Base-by-base conservation (phyloP, 768 basidiomycete species). In the Trametes cingulata region DNA sequence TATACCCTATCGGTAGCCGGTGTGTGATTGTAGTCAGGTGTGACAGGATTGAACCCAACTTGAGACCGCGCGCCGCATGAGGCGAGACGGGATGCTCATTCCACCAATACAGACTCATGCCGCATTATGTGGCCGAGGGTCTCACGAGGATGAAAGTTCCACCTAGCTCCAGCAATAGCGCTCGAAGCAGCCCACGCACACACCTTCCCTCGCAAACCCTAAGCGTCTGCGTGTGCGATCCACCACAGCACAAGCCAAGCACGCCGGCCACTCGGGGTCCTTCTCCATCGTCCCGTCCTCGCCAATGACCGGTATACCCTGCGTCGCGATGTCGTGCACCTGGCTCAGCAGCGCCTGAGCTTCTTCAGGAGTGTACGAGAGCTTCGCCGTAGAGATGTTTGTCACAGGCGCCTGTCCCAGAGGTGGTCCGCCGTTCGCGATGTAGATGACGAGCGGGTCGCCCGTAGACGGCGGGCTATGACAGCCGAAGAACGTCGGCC, bases 401-500 rank as follows among this genome's bases (percentile, higher is more conserved):
- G 80, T 81, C 9, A 75, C 52, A n/a, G 70, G 65, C 22, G 72
- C 65, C 19, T 76, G 71, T 33, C 78, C 71, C 58, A 68, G 72
- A 42, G 77, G 78, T 1, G 77, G 71, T 5, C 78, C 80, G 27
- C 82, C 82, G 64, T 81, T 82, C 1, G 85, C 84, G n/a, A 85
- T 69, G 69, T 87, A 87, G 56, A 86, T 76, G 15, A 86, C 63
- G 39, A 85, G 67, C 2, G 85, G 84, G 4, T 75, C 76, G 41
- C 64, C 67, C 46, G 79, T 69, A 3, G 54, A 68, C 15, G 85
- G 81, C 14, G 58, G 35, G 49, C 51, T 58, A 66, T 87, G 74
- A 68, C 91, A 93, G 3, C 91, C 92, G 74, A 91, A 93, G 75
- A 93, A 91, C 0, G 88, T 88, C 2, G 90, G 83, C 25, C 86